Base-by-base conservation (phyloP, 2,329 filamentous ascomycete genomes). In the Ceratocystiopsis brevicomis region DNA sequence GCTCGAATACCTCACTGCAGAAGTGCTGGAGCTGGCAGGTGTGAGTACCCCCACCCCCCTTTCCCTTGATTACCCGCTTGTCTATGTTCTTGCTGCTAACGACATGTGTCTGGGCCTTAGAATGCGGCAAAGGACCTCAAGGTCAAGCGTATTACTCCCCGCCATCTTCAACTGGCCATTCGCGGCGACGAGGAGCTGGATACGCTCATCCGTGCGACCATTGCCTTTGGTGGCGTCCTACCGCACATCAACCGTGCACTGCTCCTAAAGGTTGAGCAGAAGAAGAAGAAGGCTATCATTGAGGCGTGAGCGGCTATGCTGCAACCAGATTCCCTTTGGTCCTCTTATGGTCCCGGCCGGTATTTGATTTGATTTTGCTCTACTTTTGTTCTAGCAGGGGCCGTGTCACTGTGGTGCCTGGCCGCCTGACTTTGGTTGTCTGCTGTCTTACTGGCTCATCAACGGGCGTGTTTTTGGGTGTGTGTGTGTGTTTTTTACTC, bases 41-140 rank as follows among this genome's bases (percentile, higher is more conserved):
- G 76, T 80, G 67, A 65, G 75, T 76, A 30, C 15, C 25, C 9
- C n/a, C n/a, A n/a, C n/a, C n/a, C 18, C 4, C n/a, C 12, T 19
- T 37, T 30, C 32, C 19, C 16, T 19, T 33, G 18, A 13, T 11
- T 16, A 10, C 9, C 21, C 17, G 8, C 17, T 30, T 47, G 45
- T 40, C 12, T n/a, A 12, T 37, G 1, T 37, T 2, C 35, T 42
- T 17, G 5, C 40, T 19, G 4, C 37, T 42, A 32, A 14, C 17
- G n/a, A 3, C 40, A 44, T 19, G 38, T 37, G 42, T 30, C 21
- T 17, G n/a, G n/a, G n/a, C 18, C 38, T 15, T 55, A 80, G 75
- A 98, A 98, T 62, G 90, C 90, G 43, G 90, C 90, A 63, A 96
- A 96, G 73, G 90, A 98, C 64, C 81, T 96, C 59, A 98, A 96